Percentiles rank a stretch among this genome's conserved stretches.
Conservation (phyloP, 805 yeast species). For the Candida namnaoensis region DNA sequence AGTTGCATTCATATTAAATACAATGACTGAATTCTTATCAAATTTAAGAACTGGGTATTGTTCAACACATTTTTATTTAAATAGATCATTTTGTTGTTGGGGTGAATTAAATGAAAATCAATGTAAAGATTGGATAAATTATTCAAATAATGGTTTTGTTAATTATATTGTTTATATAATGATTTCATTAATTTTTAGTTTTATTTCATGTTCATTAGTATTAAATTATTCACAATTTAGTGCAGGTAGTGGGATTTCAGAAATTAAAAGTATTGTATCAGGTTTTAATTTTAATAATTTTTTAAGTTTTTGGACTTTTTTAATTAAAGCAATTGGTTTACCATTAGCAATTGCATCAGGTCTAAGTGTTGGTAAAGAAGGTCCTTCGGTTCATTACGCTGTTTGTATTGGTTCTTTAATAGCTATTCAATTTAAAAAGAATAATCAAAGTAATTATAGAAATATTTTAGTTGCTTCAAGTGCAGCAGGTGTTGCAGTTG, state of each 20-base stretch:
- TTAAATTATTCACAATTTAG: conserved; percentile 75
- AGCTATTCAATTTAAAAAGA: conserved; percentile 35
- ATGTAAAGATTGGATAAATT: conserved; percentile 64
- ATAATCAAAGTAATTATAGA: conserved; percentile 8
- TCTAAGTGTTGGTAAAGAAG: conserved; percentile 91
- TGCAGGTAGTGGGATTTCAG: conserved; percentile 96
- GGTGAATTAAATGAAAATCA: conserved; percentile 33
- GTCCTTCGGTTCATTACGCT: conserved; percentile 97
- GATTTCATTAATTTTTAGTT: conserved; percentile 54
- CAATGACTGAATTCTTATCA: conserved; percentile 82
- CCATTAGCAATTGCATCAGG: conserved; percentile 94
- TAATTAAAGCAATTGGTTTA: conserved; percentile 69
- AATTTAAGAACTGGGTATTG: conserved; percentile 78
- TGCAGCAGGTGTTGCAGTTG: conserved; percentile 98
- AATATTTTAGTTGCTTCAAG: conserved; percentile 69
- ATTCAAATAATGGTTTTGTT: conserved; percentile 39
- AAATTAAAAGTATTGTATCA: conserved; percentile 87
- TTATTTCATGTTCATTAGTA: conserved; percentile 61
- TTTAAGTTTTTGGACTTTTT: conserved; percentile 60
- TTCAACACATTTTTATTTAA: conserved; percentile 56
- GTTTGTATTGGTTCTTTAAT: conserved; percentile 84
- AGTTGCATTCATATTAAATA: conserved; percentile 74
- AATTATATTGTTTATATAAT: conserved; percentile 52
- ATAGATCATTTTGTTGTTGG: conserved; percentile 77
- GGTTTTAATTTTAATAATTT: conserved; percentile 82